phyloP scores from a whole-genome alignment of 2,329 filamentous ascomycete genomes.

The Amphichorda felina region DNA sequence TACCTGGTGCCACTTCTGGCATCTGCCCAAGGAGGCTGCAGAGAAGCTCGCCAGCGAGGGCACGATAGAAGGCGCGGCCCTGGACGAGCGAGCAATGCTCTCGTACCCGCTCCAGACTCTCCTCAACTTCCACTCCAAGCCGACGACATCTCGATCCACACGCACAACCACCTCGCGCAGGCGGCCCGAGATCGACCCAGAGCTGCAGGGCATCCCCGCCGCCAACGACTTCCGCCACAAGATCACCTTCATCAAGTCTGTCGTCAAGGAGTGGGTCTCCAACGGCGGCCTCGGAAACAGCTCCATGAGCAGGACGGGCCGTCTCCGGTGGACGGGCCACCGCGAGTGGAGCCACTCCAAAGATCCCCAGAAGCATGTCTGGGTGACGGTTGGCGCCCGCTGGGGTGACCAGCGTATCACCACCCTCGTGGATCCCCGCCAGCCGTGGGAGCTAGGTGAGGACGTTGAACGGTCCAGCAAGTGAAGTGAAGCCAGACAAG shows the following conservation, averaged over 20 bases:
- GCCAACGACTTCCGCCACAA: slow-evolving; percentile 66
- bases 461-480: slow-evolving; percentile 28
- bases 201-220: slow-evolving; percentile 51
- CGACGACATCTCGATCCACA: slow-evolving; percentile 24
- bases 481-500: neutral
- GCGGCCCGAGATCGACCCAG: slow-evolving; percentile 47
- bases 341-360: slow-evolving; percentile 41
- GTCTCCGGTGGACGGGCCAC: slow-evolving; percentile 46
- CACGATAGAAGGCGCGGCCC: slow-evolving; percentile 57
- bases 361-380: slow-evolving; percentile 50
- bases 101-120: slow-evolving; percentile 63
- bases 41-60: slow-evolving; percentile 51
- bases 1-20: slow-evolving; percentile 68
- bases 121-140: slow-evolving; percentile 50
- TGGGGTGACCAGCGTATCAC: slow-evolving; percentile 45
- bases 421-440: slow-evolving; percentile 42
- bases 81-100: slow-evolving; percentile 58
- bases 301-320: slow-evolving; percentile 39
- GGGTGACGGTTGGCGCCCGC: slow-evolving; percentile 55
- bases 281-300: slow-evolving; percentile 61
- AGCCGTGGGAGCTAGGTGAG: slow-evolving; percentile 38
- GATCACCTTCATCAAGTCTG: slow-evolving; percentile 57
- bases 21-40: slow-evolving; percentile 60
- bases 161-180: slow-evolving; percentile 35
- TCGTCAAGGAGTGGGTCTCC: slow-evolving; percentile 59